Evolutionary conservation across 306 rosid species (phyloP), one percentile per base, ranked within the genome.

Genomic region (Myrica gale): DNA sequence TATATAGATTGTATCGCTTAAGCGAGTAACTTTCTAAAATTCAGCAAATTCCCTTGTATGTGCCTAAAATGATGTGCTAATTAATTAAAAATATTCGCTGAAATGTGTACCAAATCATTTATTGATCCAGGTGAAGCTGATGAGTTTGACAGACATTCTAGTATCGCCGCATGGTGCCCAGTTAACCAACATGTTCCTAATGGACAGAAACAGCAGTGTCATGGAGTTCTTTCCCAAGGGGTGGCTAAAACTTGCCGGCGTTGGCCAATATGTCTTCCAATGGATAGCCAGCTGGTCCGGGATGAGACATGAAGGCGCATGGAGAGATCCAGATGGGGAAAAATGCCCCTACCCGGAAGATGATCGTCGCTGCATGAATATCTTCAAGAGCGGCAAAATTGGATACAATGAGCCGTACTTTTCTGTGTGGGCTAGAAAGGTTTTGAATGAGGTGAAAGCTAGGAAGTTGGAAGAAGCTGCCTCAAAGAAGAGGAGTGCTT

Each of bases 251-350:
- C 89, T 87, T 1, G 96, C 91, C 2, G 91, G 96, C 3, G 87
- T 89, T 17, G 96, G 96, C 12, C 96, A 91, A 15, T 85, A 60
- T 60, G 93, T 91, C 6, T 69, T 3, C 79, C 93, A 72, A 4
- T 91, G 90, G 92, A 57, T 89, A 0, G 90, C 93, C 0, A 87
- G 89, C 82, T 89, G 96, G 93, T 85, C 93, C 0, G 93, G 96
- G 32, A 91, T 91, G 92, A 81, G 75, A 46, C 91, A 89, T 69
- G 79, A 77, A 56, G 90, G 87, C 4, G 82, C 78, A 5, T 89
- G 94, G 97, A 57, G 94, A n/a, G 94, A 91, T 81, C 90, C 89
- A 0, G 0, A 52, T 9, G 92, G 91, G 0, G 87, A 75, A 0
- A 1, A 37, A 0, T 89, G 91, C 65, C 84, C 80, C 42, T 85